Evolutionary conservation across 2,329 filamentous ascomycete genomes (phyloP), one percentile per base, ranked within the genome.

Genomic region (Sarocladium oryzae): DNA sequence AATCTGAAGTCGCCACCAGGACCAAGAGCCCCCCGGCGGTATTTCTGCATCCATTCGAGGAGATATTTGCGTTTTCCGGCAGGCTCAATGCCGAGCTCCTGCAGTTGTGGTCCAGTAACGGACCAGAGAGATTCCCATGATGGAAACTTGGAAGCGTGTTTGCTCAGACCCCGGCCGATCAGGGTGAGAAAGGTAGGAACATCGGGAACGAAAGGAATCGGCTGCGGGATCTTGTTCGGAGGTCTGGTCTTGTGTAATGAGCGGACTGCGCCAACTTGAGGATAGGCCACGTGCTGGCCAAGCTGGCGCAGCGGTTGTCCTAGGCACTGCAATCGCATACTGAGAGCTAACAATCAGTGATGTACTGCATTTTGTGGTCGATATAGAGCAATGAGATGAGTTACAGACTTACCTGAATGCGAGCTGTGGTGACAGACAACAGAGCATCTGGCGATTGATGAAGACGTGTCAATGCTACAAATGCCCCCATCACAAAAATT

Each of bases 101-200:
- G 83, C 57, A 99, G 77, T 69, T 97, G 84, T 40, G 76, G 67
- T 16, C 88, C 89, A 20, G 82, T 84, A 56, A 93, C 76, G 41
- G 84, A 84, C 77, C 97, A 97, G 41, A 99, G 82, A 5, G 88
- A 81, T 50, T 93, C 86, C 93, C 93, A 97, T 10, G 86, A 85
- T 2, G 88, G 83, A 60, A 99, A 89, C 69, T 97, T 97, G 69
- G 81, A 76, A 46, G 86, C 81, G 73, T 96, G 89, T 63, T 86
- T 82, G 62, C 79, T 84, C 61, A 96, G 82, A 60, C 85, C 85
- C 56, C 93, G 91, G 60, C 93, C 93, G 69, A 97, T 96, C 54
- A 96, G 77, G 32, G 81, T 89, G 56, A 97, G 84, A 69, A 99
- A 96, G 15, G 91, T 93, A 59, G 78, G 66, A 36, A 89, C 82